Base-by-base conservation (phyloP, 352 stramenopile species). In the Pythium sukuiense region DNA sequence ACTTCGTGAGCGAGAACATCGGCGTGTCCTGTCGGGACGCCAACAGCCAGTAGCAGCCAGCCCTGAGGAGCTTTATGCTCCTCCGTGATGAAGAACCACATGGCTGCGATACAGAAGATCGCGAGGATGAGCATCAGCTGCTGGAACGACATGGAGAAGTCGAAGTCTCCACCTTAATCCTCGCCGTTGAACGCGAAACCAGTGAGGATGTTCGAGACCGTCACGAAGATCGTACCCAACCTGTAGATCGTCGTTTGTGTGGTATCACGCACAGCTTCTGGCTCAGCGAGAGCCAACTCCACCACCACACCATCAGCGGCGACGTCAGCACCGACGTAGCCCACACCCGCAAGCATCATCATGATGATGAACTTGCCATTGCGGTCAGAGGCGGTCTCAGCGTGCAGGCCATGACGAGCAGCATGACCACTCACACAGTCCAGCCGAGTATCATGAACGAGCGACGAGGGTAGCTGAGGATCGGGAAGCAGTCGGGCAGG, bases 281-380 rank as follows among this genome's bases (percentile, higher is more conserved):
- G 43, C 43, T 49, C 43, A 49, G 16, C 16, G 16, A 27, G 43
- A 7, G 43, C 43, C 16, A 49, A 9, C 43, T 49, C 43, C 43
- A 49, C 43, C 43, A 49, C 43, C 16, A 49, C 43, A 12, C 43
- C 43, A 24, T 49, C 43, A 27, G 43, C 43, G 12, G 43, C 43
- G 18, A 49, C 43, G 9, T 49, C 43, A 49, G 43, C 43, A 27
- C 43, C 43, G 18, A 49, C 43, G 43, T 49, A 49, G 4, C 43
- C 43, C 0, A 49, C 43, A 9, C 16, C 43, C 4, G 43, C 43
- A 2, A 49, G 16, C 43, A 49, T 49, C 43, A 49, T 49, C 18
- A 49, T 49, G 43, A 49, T 49, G 18, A 49, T 49, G 43, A 49
- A 49, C 43, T 49, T 49, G 43, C 43, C 43, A 49, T 18, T 18